Base-by-base conservation (phyloP, 148 eudicot species). In the Diospyros lotus region DNA sequence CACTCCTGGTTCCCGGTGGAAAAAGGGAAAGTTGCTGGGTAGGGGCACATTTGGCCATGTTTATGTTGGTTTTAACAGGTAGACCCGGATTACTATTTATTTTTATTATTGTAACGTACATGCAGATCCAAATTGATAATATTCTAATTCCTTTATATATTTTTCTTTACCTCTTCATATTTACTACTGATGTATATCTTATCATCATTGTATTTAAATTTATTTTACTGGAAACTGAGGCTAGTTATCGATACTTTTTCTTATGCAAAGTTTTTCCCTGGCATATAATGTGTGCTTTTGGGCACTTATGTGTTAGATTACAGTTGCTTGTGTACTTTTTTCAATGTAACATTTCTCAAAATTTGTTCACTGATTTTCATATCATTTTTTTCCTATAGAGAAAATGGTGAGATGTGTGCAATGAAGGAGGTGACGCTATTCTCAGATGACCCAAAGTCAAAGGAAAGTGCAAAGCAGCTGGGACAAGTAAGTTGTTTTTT, bases 11-110 rank as follows among this genome's bases (percentile, higher is more conserved):
- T 90, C 96, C 3, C 88, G 94, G 59, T 95, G 99, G 99, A 95
- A 89, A 77, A 92, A 95, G 71, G 99, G 99, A 58, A 89, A 83
- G 73, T 77, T 89, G 81, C 88, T 95, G 66, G 99, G 99, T 48
- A 87, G 97, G 81, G 99, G 99, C 74, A 89, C 97, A 78, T 95
- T 92, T 87, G 99, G 99, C 69, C 96, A 95, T 79, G 99, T 95
- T 61, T 95, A 92, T 82, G 83, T 86, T 77, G 99, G 99, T 74
- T 95, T 95, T 78, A 92, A 95, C 78, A 90, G 99, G 99, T 95
- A 66, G 8, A 63, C 5, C 61, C 50, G 12, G 17, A 55, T 42
- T 13, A 42, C 42, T 28, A 28, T 28, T 28, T 28, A 28, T 28
- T 28, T 28, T 28, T 28, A 28, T 28, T 28, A 28, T 28, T 28